Percentiles rank a stretch among this genome's conserved stretches.
Conservation (phyloP, 768 basidiomycete genomes). For the Lanmaoa rubissima region DNA sequence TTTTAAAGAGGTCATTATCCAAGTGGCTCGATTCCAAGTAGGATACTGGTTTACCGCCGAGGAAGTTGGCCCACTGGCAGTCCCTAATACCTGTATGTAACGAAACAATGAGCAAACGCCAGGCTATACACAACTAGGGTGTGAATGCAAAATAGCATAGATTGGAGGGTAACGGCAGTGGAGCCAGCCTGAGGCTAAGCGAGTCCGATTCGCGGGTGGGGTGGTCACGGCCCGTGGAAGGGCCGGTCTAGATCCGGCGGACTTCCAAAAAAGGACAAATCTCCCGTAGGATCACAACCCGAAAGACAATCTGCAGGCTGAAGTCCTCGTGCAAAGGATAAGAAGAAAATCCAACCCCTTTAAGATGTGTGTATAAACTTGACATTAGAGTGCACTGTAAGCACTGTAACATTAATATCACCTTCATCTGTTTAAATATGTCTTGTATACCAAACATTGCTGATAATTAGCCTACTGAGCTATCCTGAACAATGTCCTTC, state of each 20-base stretch:
- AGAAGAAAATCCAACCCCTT: no score
- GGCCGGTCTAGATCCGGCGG: background rate
- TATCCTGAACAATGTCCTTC: no score
- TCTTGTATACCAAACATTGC: background rate
- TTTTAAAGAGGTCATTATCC: background rate
- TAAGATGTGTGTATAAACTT: background rate
- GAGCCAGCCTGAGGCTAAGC: no score
- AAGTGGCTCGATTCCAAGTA: background rate
- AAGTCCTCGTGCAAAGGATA: background rate
- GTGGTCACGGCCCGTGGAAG: no score
- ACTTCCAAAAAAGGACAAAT: slow-evolving; percentile 7
- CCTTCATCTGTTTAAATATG: background rate
- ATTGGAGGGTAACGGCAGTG: no score
- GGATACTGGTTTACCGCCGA: background rate
- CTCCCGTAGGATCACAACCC: background rate
- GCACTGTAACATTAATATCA: background rate
- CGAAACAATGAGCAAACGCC: background rate
- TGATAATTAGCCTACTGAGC: background rate
- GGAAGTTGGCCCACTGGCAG: background rate
- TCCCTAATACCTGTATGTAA: no score
- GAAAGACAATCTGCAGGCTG: background rate
- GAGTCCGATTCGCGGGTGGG: no score
- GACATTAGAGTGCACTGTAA: background rate
- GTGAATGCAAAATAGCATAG: no score
- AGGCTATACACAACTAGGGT: background rate